Evolutionary conservation across 345 rosid genomes (phyloP).

Genomic region (Sapria himalayana): DNA sequence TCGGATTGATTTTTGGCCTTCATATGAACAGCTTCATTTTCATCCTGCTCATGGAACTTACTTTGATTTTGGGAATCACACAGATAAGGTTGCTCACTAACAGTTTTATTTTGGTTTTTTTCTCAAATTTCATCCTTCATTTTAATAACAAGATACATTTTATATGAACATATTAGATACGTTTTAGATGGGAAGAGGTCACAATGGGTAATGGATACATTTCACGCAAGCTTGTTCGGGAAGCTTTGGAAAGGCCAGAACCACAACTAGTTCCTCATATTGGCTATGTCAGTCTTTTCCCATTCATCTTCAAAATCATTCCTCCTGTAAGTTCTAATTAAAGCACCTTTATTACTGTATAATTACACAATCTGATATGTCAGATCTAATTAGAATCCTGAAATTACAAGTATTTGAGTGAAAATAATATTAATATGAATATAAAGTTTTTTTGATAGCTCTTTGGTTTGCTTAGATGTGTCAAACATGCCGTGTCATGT

Average conservation of each 20-base stretch:
- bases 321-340: constrained; percentile 69
- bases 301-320: constrained; percentile 66
- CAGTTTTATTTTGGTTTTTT: constrained; percentile 2
- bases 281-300: constrained; percentile 89
- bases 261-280: constrained; percentile 71
- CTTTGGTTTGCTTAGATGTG: too few relatives aligned
- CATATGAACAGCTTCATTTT: constrained; percentile 93
- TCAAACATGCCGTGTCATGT: too few relatives aligned
- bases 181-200: constrained; percentile 54
- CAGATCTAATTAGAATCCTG: too few relatives aligned
- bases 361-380: too few relatives aligned
- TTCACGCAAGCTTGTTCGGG: constrained; percentile 55
- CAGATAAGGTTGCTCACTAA: constrained; percentile 38
- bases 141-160: background rate
- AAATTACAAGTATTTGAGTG: too few relatives aligned
- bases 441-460: too few relatives aligned
- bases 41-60: constrained; percentile 61
- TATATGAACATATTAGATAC: constrained; percentile 30
- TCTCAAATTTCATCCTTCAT: constrained; percentile 1
- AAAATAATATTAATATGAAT: too few relatives aligned
- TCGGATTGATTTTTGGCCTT: constrained; percentile 4
- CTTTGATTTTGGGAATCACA: constrained; percentile 80
- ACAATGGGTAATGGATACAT: constrained; percentile 18
- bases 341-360: too few relatives aligned
- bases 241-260: constrained; percentile 42